A percentile compares a stretch with the other conserved stretches of the same genome.
Conservation (phyloP, 2,329 filamentous ascomycete species). For the Xylariaceae sp. region DNA sequence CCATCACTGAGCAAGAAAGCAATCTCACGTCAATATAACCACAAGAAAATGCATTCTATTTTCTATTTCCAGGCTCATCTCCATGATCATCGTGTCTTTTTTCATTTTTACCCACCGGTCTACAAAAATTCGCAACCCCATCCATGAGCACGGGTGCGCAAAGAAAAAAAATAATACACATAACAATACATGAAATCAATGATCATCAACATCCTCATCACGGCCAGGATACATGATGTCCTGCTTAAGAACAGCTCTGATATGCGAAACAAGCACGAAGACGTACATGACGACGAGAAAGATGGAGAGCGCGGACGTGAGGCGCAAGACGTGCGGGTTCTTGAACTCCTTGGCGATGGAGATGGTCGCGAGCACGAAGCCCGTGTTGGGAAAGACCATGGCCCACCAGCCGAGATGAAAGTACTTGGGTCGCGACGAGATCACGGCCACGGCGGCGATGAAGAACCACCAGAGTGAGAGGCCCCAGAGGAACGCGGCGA, state of each 20-base stretch:
- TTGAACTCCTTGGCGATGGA: constrained; percentile 46
- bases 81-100: not conserved
- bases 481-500: constrained; percentile 59
- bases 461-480: constrained; percentile 56
- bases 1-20: too few species aligned
- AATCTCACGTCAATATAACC: not conserved
- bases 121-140: not conserved
- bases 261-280: constrained; percentile 41
- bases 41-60: not conserved
- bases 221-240: constrained; percentile 53
- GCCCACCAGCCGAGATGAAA: constrained; percentile 62
- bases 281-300: constrained; percentile 38
- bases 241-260: constrained; percentile 44
- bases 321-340: constrained; percentile 42
- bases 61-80: not conserved
- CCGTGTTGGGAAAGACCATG: constrained; percentile 57
- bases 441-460: constrained; percentile 43
- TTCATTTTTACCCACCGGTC: not conserved
- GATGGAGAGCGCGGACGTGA: constrained; percentile 48
- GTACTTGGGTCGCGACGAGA: constrained; percentile 41
- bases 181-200: constrained; percentile 25
- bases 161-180: not conserved
- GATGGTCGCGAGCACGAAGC: constrained; percentile 54
- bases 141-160: not conserved
- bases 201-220: constrained; percentile 50